Percentiles rank a stretch among this genome's conserved stretches.
Conservation (phyloP, 257 asterid species). For the Solanum bulbocastanum region DNA sequence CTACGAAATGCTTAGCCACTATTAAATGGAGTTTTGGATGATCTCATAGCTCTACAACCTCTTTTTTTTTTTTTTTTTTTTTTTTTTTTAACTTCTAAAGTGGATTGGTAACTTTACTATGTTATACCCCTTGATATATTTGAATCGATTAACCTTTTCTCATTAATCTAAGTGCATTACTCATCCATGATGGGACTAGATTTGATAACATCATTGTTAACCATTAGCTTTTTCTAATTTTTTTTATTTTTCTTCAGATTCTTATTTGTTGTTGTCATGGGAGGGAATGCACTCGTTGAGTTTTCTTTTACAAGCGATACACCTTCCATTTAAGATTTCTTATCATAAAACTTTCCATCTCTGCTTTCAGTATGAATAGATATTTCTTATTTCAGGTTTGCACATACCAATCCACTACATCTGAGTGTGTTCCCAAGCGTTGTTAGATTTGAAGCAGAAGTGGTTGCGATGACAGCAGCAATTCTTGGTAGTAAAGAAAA, state of each 20-base stretch:
- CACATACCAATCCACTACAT: constrained; percentile 97
- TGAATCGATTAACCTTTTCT: not conserved
- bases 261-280: not conserved
- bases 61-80: not conserved
- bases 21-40: not conserved
- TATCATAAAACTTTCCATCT: not conserved
- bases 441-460: constrained; percentile 88
- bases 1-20: not conserved
- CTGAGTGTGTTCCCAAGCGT: constrained; percentile 88
- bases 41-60: not conserved
- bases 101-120: not conserved
- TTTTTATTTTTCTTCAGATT: not conserved
- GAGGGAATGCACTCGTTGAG: not conserved
- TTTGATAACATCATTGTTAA: not conserved
- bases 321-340: not conserved
- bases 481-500: constrained; percentile 86
- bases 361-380: not conserved
- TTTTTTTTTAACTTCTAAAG: not conserved
- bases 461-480: constrained; percentile 90
- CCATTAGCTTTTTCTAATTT: not conserved
- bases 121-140: not conserved
- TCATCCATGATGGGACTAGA: not conserved
- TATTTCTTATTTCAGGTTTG: constrained; percentile 54
- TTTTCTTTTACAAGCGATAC: not conserved
- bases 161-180: not conserved